Base-by-base conservation (phyloP, 2,329 filamentous ascomycete genomes). In the Penicillium frequentans region DNA sequence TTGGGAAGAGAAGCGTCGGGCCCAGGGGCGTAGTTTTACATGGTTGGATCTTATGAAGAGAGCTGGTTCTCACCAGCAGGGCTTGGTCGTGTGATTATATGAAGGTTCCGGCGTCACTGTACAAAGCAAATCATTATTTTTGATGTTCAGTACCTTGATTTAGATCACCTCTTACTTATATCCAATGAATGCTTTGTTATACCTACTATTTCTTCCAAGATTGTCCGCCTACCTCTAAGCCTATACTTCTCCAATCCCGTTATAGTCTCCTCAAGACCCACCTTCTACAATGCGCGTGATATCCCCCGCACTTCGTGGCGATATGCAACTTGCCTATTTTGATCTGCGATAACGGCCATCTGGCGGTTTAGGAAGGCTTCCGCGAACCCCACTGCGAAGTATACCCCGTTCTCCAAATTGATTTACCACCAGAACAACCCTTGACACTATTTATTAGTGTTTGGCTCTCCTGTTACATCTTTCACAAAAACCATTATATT, bases 1-100 rank as follows among this genome's bases (percentile, higher is more conserved):
- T 2, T 76, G 73, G 74, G 54, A 65, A 43, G 65, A 66, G 33
- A 73, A 68, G 46, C 60, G 47, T 11, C 26, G 48, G 37, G 44
- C 26, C 10, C 39, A 49, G 31, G 56, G 59, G 1, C 49, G 37
- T 49, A 63, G 61, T 49, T 19, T 60, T 7, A 63, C 61, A 26
- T 63, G 61, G 61, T 37, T 63, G 42, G 61, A 63, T 31, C 37
- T 63, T 9, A 59, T 63, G 61, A 63, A 50, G 48, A 58, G 27
- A 21, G 33, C 55, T 7, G 52, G 52, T 24, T 51, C 54, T 14
- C 33, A 57, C 4, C 52, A 55, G 23, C 52, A 52, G 16, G 35
- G 43, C 2, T 35, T 42, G 21, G 33, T 29, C 5, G 21, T 51
- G 37, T 51, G 19, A 42, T 37, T 5, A 5, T 13, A 37, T 0